A percentile compares a stretch with the other conserved stretches of the same genome.
Conservation (phyloP, 1,139 yeast genomes). For the Pichiaceae sp. region DNA sequence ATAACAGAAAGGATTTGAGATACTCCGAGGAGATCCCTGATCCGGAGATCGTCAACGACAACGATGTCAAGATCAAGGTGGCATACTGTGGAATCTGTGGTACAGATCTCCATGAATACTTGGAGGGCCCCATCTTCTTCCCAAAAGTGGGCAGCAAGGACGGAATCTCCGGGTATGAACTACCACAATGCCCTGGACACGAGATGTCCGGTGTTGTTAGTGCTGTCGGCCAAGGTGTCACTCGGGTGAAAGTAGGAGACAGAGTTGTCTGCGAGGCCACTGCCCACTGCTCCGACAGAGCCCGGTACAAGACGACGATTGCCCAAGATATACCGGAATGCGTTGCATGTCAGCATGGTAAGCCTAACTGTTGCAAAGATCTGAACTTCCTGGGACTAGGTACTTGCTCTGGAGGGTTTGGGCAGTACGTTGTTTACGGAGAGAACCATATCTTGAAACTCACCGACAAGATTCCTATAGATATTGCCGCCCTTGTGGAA, state of each 20-base stretch:
- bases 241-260: conserved; percentile 41
- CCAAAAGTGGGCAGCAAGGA: conserved; percentile 24
- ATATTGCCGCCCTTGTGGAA: conserved; percentile 48
- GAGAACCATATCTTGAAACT: conserved; percentile 38
- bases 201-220: conserved; percentile 46
- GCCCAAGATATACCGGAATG: conserved; percentile 25
- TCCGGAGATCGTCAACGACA: conserved; percentile 35
- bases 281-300: conserved; percentile 31
- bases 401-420: conserved; percentile 27
- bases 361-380: conserved; percentile 38
- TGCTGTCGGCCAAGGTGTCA: conserved; percentile 38
- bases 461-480: conserved; percentile 39
- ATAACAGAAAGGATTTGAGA: conserved; percentile 40
- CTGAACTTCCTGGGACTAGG: conserved; percentile 32
- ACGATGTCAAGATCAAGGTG: conserved; percentile 43
- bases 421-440: conserved; percentile 33
- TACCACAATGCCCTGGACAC: conserved; percentile 37
- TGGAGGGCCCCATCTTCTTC: conserved; percentile 46
- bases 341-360: conserved; percentile 36
- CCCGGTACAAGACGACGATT: conserved; percentile 24
- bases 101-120: conserved; percentile 46
- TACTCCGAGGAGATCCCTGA: conserved; percentile 34
- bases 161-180: conserved; percentile 21
- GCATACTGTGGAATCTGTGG: conserved; percentile 56
- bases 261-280: conserved; percentile 35